Evolutionary conservation across 345 rosid genomes (phyloP).

Genomic region (Lepidium aucheri): DNA sequence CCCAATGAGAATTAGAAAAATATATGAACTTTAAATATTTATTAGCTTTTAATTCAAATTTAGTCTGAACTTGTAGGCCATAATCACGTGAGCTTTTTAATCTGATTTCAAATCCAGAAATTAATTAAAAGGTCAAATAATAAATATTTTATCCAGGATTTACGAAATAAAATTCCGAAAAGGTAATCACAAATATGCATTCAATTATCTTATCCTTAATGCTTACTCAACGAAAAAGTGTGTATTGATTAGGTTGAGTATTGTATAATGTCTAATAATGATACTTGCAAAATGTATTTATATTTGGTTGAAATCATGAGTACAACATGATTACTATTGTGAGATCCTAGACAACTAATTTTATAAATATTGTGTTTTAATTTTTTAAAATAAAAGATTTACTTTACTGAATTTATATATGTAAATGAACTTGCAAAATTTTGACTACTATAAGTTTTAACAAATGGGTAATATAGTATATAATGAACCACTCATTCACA

Average conservation of each 20-base stretch:
- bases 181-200: neutral
- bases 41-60: neutral
- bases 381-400: neutral
- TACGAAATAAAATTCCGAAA: neutral
- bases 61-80: neutral
- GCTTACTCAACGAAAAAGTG: constrained; percentile 21
- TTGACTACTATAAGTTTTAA: too few species aligned
- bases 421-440: neutral
- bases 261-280: constrained; percentile 12
- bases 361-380: neutral
- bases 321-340: neutral
- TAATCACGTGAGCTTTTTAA: neutral
- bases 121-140: neutral
- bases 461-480: too few species aligned
- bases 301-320: constrained; percentile 11
- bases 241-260: constrained; percentile 14
- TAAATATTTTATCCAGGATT: neutral
- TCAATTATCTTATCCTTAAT: constrained; percentile 18
- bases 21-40: too few species aligned
- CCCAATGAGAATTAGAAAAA: too few species aligned
- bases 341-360: neutral
- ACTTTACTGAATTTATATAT: neutral
- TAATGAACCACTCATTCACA: too few species aligned
- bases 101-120: neutral
- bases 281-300: neutral